These are phyloP conservation scores for Tetracladium setigerum DNA, from an alignment of 495 filamentous ascomycete genomes.

Conservation along the genomic window DNA sequence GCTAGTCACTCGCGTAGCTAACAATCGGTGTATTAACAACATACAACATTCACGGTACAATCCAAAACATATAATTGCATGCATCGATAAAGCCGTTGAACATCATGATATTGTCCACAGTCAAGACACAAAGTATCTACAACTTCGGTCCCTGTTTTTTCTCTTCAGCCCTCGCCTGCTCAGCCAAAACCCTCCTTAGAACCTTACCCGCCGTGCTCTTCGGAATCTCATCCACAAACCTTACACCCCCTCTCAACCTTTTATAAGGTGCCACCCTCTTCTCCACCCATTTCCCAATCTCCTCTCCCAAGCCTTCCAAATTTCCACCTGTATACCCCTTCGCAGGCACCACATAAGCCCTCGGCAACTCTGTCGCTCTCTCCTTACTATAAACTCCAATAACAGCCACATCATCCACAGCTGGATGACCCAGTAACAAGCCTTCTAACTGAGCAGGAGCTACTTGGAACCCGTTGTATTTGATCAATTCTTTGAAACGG, in stretches of 20 bases:
- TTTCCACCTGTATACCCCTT: no score
- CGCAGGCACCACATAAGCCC: conserved; percentile 63
- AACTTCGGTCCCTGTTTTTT: conserved; percentile 12
- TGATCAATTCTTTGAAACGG: conserved; percentile 65
- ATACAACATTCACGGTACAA: no score
- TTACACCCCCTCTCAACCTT: conserved; percentile 69
- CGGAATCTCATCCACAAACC: conserved; percentile 72
- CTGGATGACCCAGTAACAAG: conserved; percentile 63
- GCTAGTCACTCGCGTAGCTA: no score
- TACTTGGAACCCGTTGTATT: conserved; percentile 67
- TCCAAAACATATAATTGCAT: no score
- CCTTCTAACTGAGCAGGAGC: conserved; percentile 68
- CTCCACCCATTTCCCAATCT: conserved; percentile 56
- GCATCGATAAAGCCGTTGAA: no score
- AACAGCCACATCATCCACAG: conserved; percentile 56
- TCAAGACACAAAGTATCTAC: no score
- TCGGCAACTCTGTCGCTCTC: conserved; percentile 68
- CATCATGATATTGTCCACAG: no score
- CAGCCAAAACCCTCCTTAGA: conserved; percentile 55
- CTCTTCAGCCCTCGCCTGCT: conserved; percentile 24
- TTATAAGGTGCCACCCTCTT: conserved; percentile 52
- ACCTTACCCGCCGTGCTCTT: conserved; percentile 85
- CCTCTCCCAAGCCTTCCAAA: no score
- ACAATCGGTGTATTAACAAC: no score
- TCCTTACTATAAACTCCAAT: conserved; percentile 62